Base-by-base conservation (phyloP, 352 stramenopile species). In the Blastocystis sp. region DNA sequence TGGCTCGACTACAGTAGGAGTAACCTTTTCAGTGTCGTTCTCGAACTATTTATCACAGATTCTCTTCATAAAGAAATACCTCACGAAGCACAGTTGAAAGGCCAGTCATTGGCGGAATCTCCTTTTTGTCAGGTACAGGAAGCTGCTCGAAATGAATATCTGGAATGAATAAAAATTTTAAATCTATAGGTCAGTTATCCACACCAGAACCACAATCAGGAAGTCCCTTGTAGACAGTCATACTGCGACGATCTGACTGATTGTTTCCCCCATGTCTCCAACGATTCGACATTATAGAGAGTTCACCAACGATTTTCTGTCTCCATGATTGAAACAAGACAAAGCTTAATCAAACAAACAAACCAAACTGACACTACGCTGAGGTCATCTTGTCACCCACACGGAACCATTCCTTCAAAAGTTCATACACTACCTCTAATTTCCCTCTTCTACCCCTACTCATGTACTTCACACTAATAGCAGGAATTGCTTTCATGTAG, bases 401-500 rank as follows among this genome's bases (percentile, higher is more conserved):
- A 81, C 70, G 70, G 70, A 81, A 81, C 70, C 70, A 81, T 43
- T 81, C 70, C 26, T 81, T 81, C 70, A 81, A 65, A 30, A 81
- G 16, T 37, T 81, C 70, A 37, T 81, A 81, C 43, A 63, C 70
- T 81, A 81, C 54, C 3, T 47, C 18, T 81, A 18, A 81, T 50
- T 18, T 20, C 70, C 26, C 26, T 18, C 20, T 20, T 50, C 54
- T 7, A 18, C 47, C 30, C 43, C 26, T 47, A 88, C 76, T 76
- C 64, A 76, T 88, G 76, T 88, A 88, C 24, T 88, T 88, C 5
- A 91, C 91, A 41, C 62, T 79, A 26, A 91, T 90, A 18, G 90
- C 76, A 41, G 90, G 90, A 30, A 92, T 43, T 7, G 90, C 85
- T 63, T 92, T 92, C 30, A 92, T 66, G 24, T 91, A 79, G 63